Evolutionary conservation across 345 rosid species (phyloP).

Genomic region (Rubroshorea leprosula): DNA sequence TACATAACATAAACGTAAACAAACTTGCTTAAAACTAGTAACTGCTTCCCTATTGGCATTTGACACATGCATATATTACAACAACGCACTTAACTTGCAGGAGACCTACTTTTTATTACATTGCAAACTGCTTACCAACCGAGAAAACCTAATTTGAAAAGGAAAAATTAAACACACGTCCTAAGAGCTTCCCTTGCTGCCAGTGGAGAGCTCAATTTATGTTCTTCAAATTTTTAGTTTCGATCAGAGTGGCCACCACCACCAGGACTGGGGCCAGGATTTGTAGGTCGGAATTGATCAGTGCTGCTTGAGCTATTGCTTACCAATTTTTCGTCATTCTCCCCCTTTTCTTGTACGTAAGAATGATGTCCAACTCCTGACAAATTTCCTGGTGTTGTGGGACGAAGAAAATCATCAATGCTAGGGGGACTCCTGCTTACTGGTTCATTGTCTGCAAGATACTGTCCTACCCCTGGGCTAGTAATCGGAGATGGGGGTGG

Average conservation of each 20-base stretch:
- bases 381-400: constrained; percentile 12
- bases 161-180: too few relatives aligned
- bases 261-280: constrained; percentile 51
- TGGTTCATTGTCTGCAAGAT: neutral
- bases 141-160: too few relatives aligned
- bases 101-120: too few relatives aligned
- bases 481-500: neutral
- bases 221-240: constrained; percentile 20
- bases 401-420: constrained; percentile 12
- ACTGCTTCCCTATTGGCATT: too few relatives aligned
- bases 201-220: too few relatives aligned
- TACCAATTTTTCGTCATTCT: neutral
- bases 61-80: too few relatives aligned
- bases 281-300: constrained; percentile 33
- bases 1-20: too few relatives aligned
- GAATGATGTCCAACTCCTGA: constrained; percentile 23
- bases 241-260: constrained; percentile 35
- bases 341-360: neutral
- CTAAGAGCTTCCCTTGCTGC: too few relatives aligned
- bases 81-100: too few relatives aligned
- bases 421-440: too few relatives aligned
- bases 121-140: too few relatives aligned
- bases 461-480: neutral
- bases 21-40: too few relatives aligned
- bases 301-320: constrained; percentile 11